These are phyloP conservation scores for Stephanodiscus minutulus DNA, from an alignment of 108 stramenopile species.

Conservation along the genomic window DNA sequence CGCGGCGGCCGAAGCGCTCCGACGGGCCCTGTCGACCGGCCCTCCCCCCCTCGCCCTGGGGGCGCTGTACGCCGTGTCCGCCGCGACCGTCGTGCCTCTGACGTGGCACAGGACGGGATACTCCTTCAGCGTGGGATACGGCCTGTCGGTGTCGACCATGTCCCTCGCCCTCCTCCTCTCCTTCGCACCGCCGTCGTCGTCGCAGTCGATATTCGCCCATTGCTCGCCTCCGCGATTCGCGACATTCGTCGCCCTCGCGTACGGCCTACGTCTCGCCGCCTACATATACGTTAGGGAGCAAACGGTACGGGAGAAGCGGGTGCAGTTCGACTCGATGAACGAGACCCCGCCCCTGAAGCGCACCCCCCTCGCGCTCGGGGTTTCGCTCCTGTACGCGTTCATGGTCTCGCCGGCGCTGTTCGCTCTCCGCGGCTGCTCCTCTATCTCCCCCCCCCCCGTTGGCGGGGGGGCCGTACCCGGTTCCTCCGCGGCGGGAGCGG, in stretches of 20 bases:
- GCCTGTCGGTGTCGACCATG: slow-evolving; percentile 43
- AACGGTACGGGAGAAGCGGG: slow-evolving; percentile 33
- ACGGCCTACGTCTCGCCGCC: slow-evolving; percentile 40
- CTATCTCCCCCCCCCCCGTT: too few species aligned
- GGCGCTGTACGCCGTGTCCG: slow-evolving; percentile 32
- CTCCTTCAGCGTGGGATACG: slow-evolving; percentile 53
- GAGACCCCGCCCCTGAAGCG: slow-evolving; percentile 34
- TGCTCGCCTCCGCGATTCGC: slow-evolving; percentile 20
- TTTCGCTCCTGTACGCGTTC: slow-evolving; percentile 43
- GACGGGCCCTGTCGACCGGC: slow-evolving; percentile 22
- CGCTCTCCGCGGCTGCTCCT: too few species aligned
- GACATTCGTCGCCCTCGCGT: slow-evolving; percentile 14
- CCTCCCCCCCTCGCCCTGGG: slow-evolving; percentile 31
- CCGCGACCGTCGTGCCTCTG: slow-evolving; percentile 37
- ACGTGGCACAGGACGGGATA: slow-evolving; percentile 41
- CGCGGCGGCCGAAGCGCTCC: not conserved
- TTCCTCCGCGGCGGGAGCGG: too few species aligned
- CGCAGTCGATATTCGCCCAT: not conserved
- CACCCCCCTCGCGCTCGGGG: slow-evolving; percentile 29
- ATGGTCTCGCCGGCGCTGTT: slow-evolving; percentile 47
- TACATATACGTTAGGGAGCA: slow-evolving; percentile 33
- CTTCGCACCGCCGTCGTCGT: slow-evolving; percentile 6
- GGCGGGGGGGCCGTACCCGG: too few species aligned
- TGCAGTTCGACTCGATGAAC: slow-evolving; percentile 26
- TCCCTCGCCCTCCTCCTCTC: slow-evolving; percentile 26